Percentiles rank a stretch among this genome's conserved stretches.
phyloP scores from a whole-genome alignment of 2,329 filamentous ascomycete genomes.

The Talaromyces sp. region DNA sequence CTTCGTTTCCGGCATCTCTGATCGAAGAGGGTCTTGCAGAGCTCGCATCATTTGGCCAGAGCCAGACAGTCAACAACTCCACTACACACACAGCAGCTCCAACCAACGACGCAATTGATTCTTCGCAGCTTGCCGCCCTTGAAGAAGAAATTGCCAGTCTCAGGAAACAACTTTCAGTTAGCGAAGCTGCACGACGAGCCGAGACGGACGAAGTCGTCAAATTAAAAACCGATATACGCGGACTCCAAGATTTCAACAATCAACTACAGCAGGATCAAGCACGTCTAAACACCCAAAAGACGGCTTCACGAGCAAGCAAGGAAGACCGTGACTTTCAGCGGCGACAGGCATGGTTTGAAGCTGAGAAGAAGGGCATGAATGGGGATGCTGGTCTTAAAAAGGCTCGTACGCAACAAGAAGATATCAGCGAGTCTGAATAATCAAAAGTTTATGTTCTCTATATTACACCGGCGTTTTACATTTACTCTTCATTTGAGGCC shows the following conservation, averaged over 20 bases:
- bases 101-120: conserved; percentile 11
- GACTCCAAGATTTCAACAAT: conserved; percentile 32
- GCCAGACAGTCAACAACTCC: conserved; percentile 2
- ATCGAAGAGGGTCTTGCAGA: conserved; percentile 38
- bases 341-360: conserved; percentile 40
- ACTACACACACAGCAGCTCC: not conserved
- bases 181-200: conserved; percentile 30
- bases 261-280: conserved; percentile 36
- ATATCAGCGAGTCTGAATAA: not conserved
- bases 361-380: conserved; percentile 39
- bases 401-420: conserved; percentile 21
- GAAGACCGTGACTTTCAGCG: conserved; percentile 35
- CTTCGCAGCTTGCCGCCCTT: conserved; percentile 24
- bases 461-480: not conserved
- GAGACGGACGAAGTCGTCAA: conserved; percentile 30
- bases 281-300: conserved; percentile 24
- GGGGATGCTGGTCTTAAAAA: conserved; percentile 33
- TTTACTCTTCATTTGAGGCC: not conserved
- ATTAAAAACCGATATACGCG: conserved; percentile 29
- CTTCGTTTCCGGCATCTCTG: conserved; percentile 32
- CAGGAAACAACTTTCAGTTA: conserved; percentile 30
- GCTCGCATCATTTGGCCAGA: conserved; percentile 23
- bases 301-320: conserved; percentile 30
- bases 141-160: conserved; percentile 35
- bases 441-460: not conserved